Percentiles rank a stretch among this genome's conserved stretches.
These are phyloP conservation scores for Escallonia herrerae DNA, from an alignment of 129 eudicot genomes.

Conservation along the genomic window DNA sequence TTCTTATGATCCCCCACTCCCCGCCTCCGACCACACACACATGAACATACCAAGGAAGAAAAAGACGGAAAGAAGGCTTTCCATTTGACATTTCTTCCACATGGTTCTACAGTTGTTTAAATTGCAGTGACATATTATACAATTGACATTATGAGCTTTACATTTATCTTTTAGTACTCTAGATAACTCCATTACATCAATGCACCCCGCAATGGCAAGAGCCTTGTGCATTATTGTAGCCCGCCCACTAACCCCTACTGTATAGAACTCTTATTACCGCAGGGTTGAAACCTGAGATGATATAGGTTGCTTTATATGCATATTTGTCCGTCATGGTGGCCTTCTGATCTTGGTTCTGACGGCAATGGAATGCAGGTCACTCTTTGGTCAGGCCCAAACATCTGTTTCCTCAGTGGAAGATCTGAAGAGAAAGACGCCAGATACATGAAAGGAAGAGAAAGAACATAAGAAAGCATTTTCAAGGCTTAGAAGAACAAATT, in stretches of 20 bases:
- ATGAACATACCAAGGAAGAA: too few species aligned
- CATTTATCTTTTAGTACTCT: background rate
- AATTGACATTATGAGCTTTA: too few species aligned
- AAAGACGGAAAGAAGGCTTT: background rate
- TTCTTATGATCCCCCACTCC: background rate
- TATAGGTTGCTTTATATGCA: background rate
- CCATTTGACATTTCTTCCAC: background rate
- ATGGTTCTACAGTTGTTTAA: background rate
- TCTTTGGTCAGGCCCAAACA: constrained; percentile 70
- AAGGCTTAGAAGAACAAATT: too few species aligned
- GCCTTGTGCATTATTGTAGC: too few species aligned
- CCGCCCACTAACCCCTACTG: background rate
- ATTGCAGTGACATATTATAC: background rate
- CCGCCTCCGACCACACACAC: background rate
- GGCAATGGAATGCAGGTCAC: constrained; percentile 46
- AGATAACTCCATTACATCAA: background rate
- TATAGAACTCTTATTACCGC: background rate
- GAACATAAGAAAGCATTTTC: too few species aligned
- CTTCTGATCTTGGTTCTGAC: background rate
- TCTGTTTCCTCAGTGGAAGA: constrained; percentile 37
- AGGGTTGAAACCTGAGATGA: background rate
- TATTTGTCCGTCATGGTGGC: background rate
- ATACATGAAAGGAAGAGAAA: constrained; percentile 1
- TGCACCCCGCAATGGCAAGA: too few species aligned
- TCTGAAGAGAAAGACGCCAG: constrained; percentile 55